These are phyloP conservation scores for Daedaleopsis nitida DNA, from an alignment of 768 basidiomycete species.

Conservation along the genomic window DNA sequence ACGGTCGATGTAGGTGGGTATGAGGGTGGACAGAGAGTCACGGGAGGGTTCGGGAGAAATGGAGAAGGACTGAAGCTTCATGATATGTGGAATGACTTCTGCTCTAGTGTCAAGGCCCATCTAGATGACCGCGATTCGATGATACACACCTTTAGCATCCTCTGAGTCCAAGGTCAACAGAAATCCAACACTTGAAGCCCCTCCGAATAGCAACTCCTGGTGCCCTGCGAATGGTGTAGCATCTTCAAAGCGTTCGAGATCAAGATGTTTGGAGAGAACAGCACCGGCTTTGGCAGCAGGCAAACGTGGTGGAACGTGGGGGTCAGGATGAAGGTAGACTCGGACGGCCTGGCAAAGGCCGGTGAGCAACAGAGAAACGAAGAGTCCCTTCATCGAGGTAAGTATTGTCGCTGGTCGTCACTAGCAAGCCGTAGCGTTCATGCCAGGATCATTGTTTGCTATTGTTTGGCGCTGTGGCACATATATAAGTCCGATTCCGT, in stretches of 20 bases:
- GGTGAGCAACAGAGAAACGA: slow-evolving; percentile 31
- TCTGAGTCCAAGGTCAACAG: slow-evolving; percentile 58
- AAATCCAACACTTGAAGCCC: slow-evolving; percentile 51
- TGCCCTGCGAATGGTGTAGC: slow-evolving; percentile 17
- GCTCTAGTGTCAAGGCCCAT: background rate
- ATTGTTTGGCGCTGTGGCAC: slow-evolving; percentile 19
- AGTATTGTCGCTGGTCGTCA: slow-evolving; percentile 6
- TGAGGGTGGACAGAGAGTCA: slow-evolving; percentile 50
- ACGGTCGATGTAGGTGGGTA: slow-evolving; percentile 59
- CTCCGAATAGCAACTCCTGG: slow-evolving; percentile 53
- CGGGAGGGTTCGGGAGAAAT: slow-evolving; percentile 34
- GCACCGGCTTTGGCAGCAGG: slow-evolving; percentile 58
- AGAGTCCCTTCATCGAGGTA: slow-evolving; percentile 24
- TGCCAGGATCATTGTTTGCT: slow-evolving; percentile 6
- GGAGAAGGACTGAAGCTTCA: slow-evolving; percentile 50
- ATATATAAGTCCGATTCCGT: too few relatives aligned
- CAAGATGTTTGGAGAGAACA: slow-evolving; percentile 67
- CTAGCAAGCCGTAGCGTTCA: background rate
- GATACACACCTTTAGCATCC: slow-evolving; percentile 54
- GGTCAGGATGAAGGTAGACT: slow-evolving; percentile 60
- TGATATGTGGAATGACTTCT: slow-evolving; percentile 61
- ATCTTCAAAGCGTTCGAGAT: slow-evolving; percentile 65
- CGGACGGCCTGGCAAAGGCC: slow-evolving; percentile 50
- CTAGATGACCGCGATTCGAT: background rate
- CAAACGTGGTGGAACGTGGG: slow-evolving; percentile 40